Base-by-base conservation (phyloP, 129 eudicot genomes). In the Solidago caesia region DNA sequence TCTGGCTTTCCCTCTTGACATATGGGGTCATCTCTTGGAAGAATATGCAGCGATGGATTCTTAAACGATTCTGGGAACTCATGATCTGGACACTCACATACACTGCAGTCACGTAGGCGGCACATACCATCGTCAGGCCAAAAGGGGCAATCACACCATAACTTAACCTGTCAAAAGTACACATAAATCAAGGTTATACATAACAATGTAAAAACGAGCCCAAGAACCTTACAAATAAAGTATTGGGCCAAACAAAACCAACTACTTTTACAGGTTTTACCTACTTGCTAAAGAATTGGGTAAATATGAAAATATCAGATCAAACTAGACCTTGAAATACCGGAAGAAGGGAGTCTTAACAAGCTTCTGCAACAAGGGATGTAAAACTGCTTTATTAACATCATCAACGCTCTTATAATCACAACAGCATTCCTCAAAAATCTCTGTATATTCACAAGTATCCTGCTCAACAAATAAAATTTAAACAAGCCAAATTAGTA, bases 71-170 rank as follows among this genome's bases (percentile, higher is more conserved):
- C 96, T 0, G 97, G 98, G 74, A 94, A 94, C 76, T 91, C 99
- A 75, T 84, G 75, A 57, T 91, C 99, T 43, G 97, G 91, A 81
- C 97, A 94, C 84, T 91, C 94, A 58, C 99, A 94, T 15, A 94
- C 96, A 77, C 96, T 91, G 75, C 99, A 94, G 79, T 94, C 97
- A 9, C 96, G 97, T 73, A 94, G 68, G 55, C 84, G 80, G 81
- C 98, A 90, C 96, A 90, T 88, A 4, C 97, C 98, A 77, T 94
- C 98, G 74, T 94, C 97, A 14, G 93, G 97, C 99, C 97, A 94
- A 81, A 91, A 91, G 29, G 93, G 99, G 77, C 99, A 94, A 83
- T 94, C 97, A 72, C 97, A 94, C 97, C 97, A 91, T 77, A 94
- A 75, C 79, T 91, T 94, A 52, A 88, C 96, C 98, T 93, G 87